These are phyloP conservation scores for Candida sp. DNA, from an alignment of 1,139 yeast genomes.

Conservation along the genomic window DNA sequence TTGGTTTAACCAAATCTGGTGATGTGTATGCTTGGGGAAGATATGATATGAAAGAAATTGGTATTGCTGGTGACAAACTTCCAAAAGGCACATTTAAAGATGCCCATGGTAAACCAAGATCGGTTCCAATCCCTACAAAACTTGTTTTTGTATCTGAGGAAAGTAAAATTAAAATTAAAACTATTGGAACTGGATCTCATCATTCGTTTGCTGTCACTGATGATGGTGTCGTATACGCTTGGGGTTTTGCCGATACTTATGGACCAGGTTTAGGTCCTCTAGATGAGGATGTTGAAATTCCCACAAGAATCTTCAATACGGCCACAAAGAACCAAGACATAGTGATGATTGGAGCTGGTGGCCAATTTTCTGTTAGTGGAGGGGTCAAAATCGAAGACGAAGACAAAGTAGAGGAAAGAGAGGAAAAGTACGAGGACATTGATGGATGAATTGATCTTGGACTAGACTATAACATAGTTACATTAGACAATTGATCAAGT, in stretches of 20 bases:
- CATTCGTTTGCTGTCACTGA: conserved; percentile 84
- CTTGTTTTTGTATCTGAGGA: conserved; percentile 32
- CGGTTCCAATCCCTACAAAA: conserved; percentile 83
- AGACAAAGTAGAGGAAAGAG: conserved; percentile 56
- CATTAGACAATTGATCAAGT: too few species aligned
- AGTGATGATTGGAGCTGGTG: conserved; percentile 80
- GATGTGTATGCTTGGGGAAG: conserved; percentile 85
- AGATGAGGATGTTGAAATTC: conserved; percentile 84
- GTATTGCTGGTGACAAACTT: conserved; percentile 63
- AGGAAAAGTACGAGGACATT: conserved; percentile 45
- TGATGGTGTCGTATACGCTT: conserved; percentile 84
- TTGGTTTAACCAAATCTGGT: conserved; percentile 72
- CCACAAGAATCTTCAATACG: conserved; percentile 86
- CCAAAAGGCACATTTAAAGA: conserved; percentile 72
- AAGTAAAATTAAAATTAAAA: conserved; percentile 44
- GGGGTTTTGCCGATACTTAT: conserved; percentile 98
- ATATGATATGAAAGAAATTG: conserved; percentile 89
- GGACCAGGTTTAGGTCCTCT: conserved; percentile 94
- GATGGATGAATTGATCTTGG: conserved; percentile 17
- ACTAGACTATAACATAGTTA: neutral
- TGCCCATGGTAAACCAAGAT: conserved; percentile 75
- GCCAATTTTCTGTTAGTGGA: conserved; percentile 89
- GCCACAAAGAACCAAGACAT: conserved; percentile 84
- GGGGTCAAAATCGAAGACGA: conserved; percentile 68
- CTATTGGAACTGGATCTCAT: conserved; percentile 83